These are phyloP conservation scores for Cordyceps pruinosa DNA, from an alignment of 2,329 filamentous ascomycete species.

Conservation along the genomic window DNA sequence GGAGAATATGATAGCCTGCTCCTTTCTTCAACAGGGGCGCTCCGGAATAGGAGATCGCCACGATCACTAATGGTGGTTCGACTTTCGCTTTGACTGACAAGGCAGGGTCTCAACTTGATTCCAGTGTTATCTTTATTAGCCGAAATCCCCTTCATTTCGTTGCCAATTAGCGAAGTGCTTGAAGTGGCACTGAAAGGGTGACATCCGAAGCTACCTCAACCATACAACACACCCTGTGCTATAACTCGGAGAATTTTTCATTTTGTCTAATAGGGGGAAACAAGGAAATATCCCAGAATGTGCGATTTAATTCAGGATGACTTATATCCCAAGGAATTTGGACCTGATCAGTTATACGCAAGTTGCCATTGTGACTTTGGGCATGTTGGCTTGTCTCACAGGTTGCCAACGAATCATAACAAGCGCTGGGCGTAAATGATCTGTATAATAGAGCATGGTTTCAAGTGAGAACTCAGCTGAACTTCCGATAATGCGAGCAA, in stretches of 20 bases:
- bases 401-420: neutral
- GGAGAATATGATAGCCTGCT: too few relatives aligned
- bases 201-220: neutral
- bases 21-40: neutral
- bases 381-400: neutral
- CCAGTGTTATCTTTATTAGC: neutral
- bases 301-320: too few relatives aligned
- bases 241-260: neutral
- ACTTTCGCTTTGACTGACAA: neutral
- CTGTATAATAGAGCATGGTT: neutral
- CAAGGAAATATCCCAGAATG: too few relatives aligned
- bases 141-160: neutral
- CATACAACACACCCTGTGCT: neutral
- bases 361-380: neutral
- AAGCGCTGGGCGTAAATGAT: neutral
- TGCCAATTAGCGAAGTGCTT: neutral
- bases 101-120: neutral
- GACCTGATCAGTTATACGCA: too few relatives aligned
- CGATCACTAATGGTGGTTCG: neutral
- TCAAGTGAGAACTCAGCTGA: neutral
- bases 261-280: too few relatives aligned
- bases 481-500: neutral
- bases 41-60: neutral
- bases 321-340: too few relatives aligned
- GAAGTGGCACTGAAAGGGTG: neutral